Base-by-base conservation (phyloP, 2,329 filamentous ascomycete species). In the Ophiostoma ips region DNA sequence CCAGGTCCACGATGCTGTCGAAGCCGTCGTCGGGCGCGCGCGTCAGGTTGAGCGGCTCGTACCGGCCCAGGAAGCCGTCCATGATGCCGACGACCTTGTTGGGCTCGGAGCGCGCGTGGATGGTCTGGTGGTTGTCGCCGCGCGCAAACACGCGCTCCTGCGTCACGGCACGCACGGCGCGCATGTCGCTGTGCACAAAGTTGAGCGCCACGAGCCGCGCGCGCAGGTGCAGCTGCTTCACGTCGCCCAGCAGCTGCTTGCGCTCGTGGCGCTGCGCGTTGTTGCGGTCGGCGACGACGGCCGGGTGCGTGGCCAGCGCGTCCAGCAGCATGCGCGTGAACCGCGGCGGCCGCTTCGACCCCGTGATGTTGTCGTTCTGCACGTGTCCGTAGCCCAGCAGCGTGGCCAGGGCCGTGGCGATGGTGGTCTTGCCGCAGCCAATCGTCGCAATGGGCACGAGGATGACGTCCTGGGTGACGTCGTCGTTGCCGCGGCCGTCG, bases 91-190 rank as follows among this genome's bases (percentile, higher is more conserved):
- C 71, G 50, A 92, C 86, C 63, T 95, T 90, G 16, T 73, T 68
- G 44, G 72, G 66, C 41, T 83, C 77, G 50, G 85, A 83, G 43
- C 78, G 83, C 11, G 90, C 89, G 60, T 92, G 88, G 53, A 98
- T 96, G 0, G 92, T 98, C 67, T 98, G 92, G 64, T 98, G 92
- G 60, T 96, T 96, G 64, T 98, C 88, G 13, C 92, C 92, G 19
- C 92, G 83, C 6, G 79, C 75, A 18, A 95, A 69, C 1, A 98
- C 87, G 46, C 92, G 81, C 55, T 81, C 75, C 51, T 79, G 81
- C 1, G 88, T 94, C 24, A 90, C 72, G 51, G 77, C 70, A 41
- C 85, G 77, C 54, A 96, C 86, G 31, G 77, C 71, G 46, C 84
- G 75, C 8, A 92, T 76, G 56, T 87, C 70, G 51, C 88, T 78